Conservation (phyloP, 805 yeast genomes). For the Wickerhamiella lipophila region DNA sequence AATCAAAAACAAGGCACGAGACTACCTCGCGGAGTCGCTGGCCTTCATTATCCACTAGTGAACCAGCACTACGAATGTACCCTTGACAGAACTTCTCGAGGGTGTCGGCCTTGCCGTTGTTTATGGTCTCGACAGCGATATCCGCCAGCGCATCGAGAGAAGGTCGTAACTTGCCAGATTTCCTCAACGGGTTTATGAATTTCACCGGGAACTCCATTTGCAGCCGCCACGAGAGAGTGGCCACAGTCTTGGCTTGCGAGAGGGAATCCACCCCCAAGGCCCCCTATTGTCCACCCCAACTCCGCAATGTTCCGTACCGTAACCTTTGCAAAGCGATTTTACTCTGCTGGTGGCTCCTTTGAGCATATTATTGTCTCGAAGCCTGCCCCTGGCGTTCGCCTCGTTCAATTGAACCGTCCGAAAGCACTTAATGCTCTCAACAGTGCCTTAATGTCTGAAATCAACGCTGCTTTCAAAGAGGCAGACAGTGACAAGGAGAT, state of each 20-base stretch:
- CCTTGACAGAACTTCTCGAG: slow-evolving; percentile 4
- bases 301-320: slow-evolving; percentile 6
- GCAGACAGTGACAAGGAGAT: slow-evolving; percentile 30
- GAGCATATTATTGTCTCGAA: slow-evolving; percentile 31
- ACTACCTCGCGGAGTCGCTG: neutral
- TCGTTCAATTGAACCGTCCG: slow-evolving; percentile 34
- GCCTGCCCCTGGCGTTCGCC: slow-evolving; percentile 32
- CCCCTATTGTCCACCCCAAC: no score
- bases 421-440: slow-evolving; percentile 35
- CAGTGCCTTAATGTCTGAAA: slow-evolving; percentile 29
- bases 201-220: slow-evolving; percentile 8
- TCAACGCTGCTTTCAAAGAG: slow-evolving; percentile 29
- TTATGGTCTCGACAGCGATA: neutral
- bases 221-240: no score
- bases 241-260: no score
- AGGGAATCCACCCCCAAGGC: no score
- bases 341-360: slow-evolving; percentile 23
- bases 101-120: neutral
- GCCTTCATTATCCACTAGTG: slow-evolving; percentile 1
- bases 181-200: neutral
- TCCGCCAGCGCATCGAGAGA: neutral
- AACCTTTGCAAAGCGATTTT: slow-evolving; percentile 12
- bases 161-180: neutral
- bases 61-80: neutral
- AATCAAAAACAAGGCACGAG: neutral